Evolutionary conservation across 805 yeast genomes (phyloP), one percentile per base, ranked within the genome.

Genomic region (Saturnispora halmiae): DNA sequence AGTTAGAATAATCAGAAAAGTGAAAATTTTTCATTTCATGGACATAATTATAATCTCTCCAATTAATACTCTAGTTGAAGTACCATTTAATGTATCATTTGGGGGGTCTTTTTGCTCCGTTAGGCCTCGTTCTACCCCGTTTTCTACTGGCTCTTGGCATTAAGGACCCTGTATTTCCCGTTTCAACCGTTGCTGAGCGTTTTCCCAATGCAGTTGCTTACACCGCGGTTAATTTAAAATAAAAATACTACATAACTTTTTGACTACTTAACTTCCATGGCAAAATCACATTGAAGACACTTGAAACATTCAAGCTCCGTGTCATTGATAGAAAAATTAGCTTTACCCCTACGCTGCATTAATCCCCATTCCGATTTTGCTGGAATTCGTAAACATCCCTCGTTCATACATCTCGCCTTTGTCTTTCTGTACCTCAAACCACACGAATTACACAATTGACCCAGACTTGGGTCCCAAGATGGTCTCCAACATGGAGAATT

Each of bases 401-500:
- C 61, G 51, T 83, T 82, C 38, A 82, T 66, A 63, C 98, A 90
- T 55, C 96, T 73, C 3, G 95, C 94, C 21, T 85, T 83, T 0
- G 96, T 88, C 65, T 90, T 90, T 61, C 92, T 88, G 65, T 84
- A 90, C 49, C 98, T 70, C 52, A 90, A 67, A 1, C 98, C 98
- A 63, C 98, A 90, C 1, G 96, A 85, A 58, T 90, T 90, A 67
- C 98, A 90, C 50, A 90, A 70, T 64, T 88, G 97, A n/a, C 96
- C 97, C 46, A 82, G 86, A 49, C 78, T 68, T 21, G 77, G 69
- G 3, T 90, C 79, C 98, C 98, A 90, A 4, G 94, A 82, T 1
- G 98, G 98, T 56, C 98, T 75, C 98, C 98, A 90, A 61, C 98
- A 90, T 4, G 98, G 98, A 5, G 94, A 83, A 51, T 83, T 92